Conservation (phyloP, 495 filamentous ascomycete genomes). For the Daldinia grandis region DNA sequence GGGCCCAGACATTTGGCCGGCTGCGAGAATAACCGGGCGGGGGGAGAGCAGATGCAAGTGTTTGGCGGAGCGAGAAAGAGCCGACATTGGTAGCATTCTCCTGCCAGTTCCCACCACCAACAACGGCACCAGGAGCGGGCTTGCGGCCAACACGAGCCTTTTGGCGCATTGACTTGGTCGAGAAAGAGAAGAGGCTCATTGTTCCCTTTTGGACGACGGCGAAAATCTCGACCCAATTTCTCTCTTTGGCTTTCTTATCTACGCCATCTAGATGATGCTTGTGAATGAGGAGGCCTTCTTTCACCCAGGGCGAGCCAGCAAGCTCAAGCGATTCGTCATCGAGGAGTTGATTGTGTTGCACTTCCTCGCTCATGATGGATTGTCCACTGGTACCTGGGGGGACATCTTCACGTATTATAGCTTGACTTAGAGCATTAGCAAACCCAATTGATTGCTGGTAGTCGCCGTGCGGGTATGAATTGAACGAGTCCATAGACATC, state of each 20-base stretch:
- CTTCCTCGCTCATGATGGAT: constrained; percentile 61
- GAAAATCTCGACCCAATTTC: constrained; percentile 94
- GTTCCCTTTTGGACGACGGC: constrained; percentile 98
- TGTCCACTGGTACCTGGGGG: constrained; percentile 61
- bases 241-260: constrained; percentile 90
- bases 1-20: constrained; percentile 91
- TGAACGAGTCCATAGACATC: constrained; percentile 88
- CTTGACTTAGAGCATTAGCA: constrained; percentile 94
- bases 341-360: constrained; percentile 71
- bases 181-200: constrained; percentile 94
- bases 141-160: constrained; percentile 63
- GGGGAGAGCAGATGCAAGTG: constrained; percentile 88
- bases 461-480: constrained; percentile 81
- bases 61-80: constrained; percentile 88
- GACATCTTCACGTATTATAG: constrained; percentile 92
- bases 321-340: constrained; percentile 93
- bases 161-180: constrained; percentile 74
- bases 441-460: constrained; percentile 98
- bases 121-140: constrained; percentile 54
- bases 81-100: constrained; percentile 90
- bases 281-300: constrained; percentile 94
- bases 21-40: constrained; percentile 91
- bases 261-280: constrained; percentile 92
- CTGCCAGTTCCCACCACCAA: constrained; percentile 96
- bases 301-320: constrained; percentile 93